A percentile compares a stretch with the other conserved stretches of the same genome.
phyloP scores from a whole-genome alignment of 768 basidiomycete species.

The Rhizopogon sp. region DNA sequence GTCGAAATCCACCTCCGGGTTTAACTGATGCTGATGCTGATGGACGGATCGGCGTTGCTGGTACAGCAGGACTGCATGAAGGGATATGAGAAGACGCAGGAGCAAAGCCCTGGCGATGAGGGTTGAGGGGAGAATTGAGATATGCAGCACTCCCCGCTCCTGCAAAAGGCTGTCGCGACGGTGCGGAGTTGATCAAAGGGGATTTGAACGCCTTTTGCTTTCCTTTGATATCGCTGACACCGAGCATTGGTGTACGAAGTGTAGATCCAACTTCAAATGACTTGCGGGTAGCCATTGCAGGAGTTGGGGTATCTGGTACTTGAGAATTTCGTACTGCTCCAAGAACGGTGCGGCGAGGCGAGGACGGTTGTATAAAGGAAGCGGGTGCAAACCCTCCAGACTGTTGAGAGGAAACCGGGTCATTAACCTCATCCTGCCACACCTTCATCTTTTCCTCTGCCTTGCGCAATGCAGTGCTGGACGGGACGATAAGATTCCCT shows the following conservation, averaged over 20 bases:
- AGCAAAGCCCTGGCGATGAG: conserved; percentile 1
- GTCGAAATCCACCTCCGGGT: conserved; percentile 9
- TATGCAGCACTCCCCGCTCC: conserved; percentile 29
- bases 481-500: conserved; percentile 45
- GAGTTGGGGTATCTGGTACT: conserved; percentile 35
- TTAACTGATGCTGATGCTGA: conserved; percentile 15
- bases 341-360: conserved; percentile 28
- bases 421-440: conserved; percentile 39
- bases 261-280: conserved; percentile 19
- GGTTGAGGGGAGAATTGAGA: conserved; percentile 15
- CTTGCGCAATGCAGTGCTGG: conserved; percentile 46
- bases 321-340: conserved; percentile 31
- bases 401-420: conserved; percentile 5
- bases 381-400: background rate
- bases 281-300: conserved; percentile 20
- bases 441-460: conserved; percentile 48
- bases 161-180: conserved; percentile 3
- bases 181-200: conserved; percentile 29
- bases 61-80: conserved; percentile 2
- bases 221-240: conserved; percentile 3
- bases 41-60: conserved; percentile 33
- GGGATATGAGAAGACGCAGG: conserved; percentile 5
- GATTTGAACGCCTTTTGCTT: conserved; percentile 41
- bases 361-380: conserved; percentile 3
- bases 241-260: conserved; percentile 8